These are phyloP conservation scores for Paramecium primaurelia DNA, from an alignment of 73 alveolate genomes.

Conservation along the genomic window DNA sequence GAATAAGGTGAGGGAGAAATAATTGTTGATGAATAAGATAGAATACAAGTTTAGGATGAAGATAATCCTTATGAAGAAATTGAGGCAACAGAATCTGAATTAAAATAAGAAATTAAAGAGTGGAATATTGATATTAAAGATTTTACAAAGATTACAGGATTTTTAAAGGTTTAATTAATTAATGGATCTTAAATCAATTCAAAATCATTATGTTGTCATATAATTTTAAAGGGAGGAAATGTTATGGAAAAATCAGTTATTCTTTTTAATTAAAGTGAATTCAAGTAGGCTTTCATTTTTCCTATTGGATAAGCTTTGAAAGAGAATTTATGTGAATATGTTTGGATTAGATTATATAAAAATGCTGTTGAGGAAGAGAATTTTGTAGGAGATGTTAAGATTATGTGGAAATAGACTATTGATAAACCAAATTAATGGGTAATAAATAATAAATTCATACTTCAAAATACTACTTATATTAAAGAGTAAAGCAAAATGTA, in stretches of 20 bases:
- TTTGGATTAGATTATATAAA: not conserved
- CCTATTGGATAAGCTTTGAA: not conserved
- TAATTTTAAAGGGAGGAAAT: not conserved
- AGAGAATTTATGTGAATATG: constrained; percentile 43
- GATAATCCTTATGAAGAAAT: not conserved
- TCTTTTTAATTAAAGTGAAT: constrained; percentile 27
- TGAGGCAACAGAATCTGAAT: not conserved
- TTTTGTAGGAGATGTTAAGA: constrained; percentile 51
- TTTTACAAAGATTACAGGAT: not conserved
- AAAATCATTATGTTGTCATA: not conserved
- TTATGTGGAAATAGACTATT: constrained; percentile 30
- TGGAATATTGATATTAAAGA: not conserved
- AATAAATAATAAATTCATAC: constrained; percentile 6
- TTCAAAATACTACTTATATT: constrained; percentile 14
- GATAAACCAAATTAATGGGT: constrained; percentile 43
- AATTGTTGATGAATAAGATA: not conserved
- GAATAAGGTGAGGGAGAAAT: constrained; percentile 35
- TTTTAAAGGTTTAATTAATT: not conserved
- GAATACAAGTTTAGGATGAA: not conserved
- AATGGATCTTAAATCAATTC: not conserved
- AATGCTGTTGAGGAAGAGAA: constrained; percentile 31
- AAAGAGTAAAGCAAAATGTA: constrained; percentile 41
- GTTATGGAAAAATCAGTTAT: not conserved
- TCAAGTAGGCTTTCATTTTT: not conserved
- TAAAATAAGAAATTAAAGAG: not conserved